These are phyloP conservation scores for Calonectria pseudoturangicola DNA, from an alignment of 2,329 filamentous ascomycete genomes.

Conservation along the genomic window DNA sequence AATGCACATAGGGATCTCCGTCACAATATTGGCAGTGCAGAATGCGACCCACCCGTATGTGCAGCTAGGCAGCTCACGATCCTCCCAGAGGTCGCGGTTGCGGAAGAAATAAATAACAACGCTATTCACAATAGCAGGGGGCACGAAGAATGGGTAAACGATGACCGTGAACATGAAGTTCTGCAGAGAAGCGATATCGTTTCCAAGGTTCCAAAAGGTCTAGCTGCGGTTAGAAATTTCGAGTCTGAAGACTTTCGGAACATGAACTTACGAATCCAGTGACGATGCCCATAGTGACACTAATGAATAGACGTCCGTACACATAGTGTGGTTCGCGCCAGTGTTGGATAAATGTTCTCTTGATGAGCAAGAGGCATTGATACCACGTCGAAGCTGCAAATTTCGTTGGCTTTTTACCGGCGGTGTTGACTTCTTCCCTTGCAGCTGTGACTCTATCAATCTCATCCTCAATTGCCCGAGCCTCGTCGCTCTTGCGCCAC, in stretches of 20 bases:
- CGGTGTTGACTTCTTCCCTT: background rate
- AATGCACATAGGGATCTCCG: constrained; percentile 82
- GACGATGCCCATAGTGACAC: constrained; percentile 82
- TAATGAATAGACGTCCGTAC: constrained; percentile 84
- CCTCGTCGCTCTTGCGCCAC: constrained; percentile 80
- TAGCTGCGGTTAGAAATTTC: background rate
- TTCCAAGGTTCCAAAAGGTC: constrained; percentile 82
- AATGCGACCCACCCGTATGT: constrained; percentile 88
- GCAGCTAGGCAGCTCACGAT: constrained; percentile 81
- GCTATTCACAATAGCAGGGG: constrained; percentile 82
- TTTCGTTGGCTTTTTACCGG: constrained; percentile 62
- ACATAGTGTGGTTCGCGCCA: constrained; percentile 86
- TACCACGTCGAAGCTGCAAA: constrained; percentile 79
- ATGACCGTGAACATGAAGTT: constrained; percentile 85
- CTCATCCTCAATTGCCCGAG: constrained; percentile 74
- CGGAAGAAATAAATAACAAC: constrained; percentile 85
- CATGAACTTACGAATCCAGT: constrained; percentile 75
- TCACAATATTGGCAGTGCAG: constrained; percentile 81
- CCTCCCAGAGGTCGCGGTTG: constrained; percentile 82
- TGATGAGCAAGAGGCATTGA: constrained; percentile 80
- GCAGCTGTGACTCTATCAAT: constrained; percentile 64
- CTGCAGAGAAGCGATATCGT: constrained; percentile 80
- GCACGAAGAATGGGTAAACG: constrained; percentile 75
- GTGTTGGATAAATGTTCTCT: constrained; percentile 81
- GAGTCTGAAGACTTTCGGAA: background rate